phyloP scores from a whole-genome alignment of 371 early-diverging fungal genomes.

The Coelomomyces lativittatus region DNA sequence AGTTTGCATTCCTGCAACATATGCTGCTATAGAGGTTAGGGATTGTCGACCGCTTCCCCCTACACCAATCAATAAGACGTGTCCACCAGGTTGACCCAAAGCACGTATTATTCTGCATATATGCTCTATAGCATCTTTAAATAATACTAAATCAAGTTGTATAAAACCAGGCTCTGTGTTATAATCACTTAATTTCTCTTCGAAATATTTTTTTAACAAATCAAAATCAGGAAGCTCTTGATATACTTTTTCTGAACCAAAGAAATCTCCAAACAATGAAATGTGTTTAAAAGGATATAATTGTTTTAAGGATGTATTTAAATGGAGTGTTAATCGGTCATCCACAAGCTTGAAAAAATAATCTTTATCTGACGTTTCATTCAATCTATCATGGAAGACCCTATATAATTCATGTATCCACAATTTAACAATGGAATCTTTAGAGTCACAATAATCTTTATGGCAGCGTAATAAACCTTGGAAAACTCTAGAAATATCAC shows the following conservation, averaged over 20 bases:
- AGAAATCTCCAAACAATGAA: conserved; percentile 25
- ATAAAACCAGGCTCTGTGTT: conserved; percentile 29
- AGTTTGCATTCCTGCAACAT: conserved; percentile 12
- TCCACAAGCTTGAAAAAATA: conserved; percentile 21
- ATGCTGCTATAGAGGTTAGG: conserved; percentile 22
- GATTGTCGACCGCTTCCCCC: conserved; percentile 30
- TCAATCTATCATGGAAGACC: conserved; percentile 27
- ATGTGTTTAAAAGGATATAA: conserved; percentile 14
- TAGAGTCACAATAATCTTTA: conserved; percentile 29
- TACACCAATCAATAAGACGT: conserved; percentile 33
- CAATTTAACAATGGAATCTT: conserved; percentile 20
- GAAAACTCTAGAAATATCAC: conserved; percentile 33
- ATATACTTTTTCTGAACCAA: conserved; percentile 11
- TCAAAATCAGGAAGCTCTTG: conserved; percentile 22
- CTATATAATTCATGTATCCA: conserved; percentile 32
- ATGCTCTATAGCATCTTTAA: conserved; percentile 34
- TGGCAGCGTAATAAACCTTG: conserved; percentile 28
- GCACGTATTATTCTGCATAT: conserved; percentile 27
- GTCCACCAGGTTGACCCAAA: conserved; percentile 20
- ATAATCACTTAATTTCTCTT: conserved; percentile 22
- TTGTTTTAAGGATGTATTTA: conserved; percentile 16
- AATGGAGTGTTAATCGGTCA: conserved; percentile 14
- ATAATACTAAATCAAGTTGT: conserved; percentile 27
- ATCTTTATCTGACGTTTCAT: conserved; percentile 17
- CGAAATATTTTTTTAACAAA: conserved; percentile 16